Conservation (phyloP, 2,329 filamentous ascomycete genomes). For the Fusarium sublunatum region DNA sequence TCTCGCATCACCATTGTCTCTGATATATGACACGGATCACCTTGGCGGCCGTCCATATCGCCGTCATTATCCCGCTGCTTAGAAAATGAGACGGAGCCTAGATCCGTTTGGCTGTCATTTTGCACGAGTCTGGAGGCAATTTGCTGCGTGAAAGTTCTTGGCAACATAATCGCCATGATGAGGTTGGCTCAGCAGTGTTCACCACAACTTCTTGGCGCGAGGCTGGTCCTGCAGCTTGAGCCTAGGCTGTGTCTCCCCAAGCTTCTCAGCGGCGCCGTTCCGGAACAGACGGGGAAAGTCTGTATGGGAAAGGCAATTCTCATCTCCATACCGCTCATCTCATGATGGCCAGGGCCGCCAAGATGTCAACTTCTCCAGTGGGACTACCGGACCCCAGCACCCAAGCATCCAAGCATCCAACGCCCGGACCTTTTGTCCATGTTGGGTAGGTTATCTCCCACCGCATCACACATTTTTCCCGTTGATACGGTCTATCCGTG, state of each 20-base stretch:
- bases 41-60: conserved; percentile 31
- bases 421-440: conserved; percentile 37
- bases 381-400: conserved; percentile 22
- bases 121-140: conserved; percentile 1
- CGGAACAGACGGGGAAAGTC: conserved; percentile 37
- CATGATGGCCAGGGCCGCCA: conserved; percentile 25
- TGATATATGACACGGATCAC: conserved; percentile 38
- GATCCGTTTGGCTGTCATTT: conserved; percentile 1
- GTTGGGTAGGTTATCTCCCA: conserved; percentile 24
- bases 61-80: conserved; percentile 23
- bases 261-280: conserved; percentile 17
- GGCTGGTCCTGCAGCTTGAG: conserved; percentile 24
- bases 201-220: conserved; percentile 23
- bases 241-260: conserved; percentile 18
- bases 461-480: conserved; percentile 5
- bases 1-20: conserved; percentile 40
- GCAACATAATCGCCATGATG: background rate
- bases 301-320: conserved; percentile 18
- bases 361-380: conserved; percentile 32
- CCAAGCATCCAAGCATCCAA: conserved; percentile 37
- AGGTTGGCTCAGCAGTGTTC: conserved; percentile 27
- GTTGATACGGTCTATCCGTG: background rate
- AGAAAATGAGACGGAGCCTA: conserved; percentile 5
- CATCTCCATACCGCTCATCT: conserved; percentile 14
- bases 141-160: conserved; percentile 2